Base-by-base conservation (phyloP, 2,329 filamentous ascomycete species). In the Colletotrichum ledebouriae region DNA sequence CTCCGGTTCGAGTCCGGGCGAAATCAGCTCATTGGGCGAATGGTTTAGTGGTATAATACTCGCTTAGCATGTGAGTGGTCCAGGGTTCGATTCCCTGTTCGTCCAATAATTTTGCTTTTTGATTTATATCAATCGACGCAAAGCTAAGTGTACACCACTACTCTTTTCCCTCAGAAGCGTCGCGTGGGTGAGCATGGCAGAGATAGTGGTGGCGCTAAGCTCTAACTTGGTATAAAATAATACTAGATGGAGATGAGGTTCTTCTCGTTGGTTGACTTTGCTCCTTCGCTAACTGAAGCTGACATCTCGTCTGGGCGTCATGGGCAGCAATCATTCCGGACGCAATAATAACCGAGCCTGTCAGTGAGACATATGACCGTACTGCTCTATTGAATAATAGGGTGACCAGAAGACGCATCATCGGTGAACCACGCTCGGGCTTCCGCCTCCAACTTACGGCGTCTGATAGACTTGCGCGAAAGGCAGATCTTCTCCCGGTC, bases 41-140 rank as follows among this genome's bases (percentile, higher is more conserved):
- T 67, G 64, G 64, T 64, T 67, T 67, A 67, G 64, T 67, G 64
- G 64, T 67, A 67, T 67, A 67, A 67, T 67, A 60, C 62, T 60
- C 64, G 64, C 64, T 67, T 67, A 67, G 64, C 64, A 67, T 67
- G 64, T 60, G 64, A 60, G 62, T 63, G 64, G 64, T 67, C 64
- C 64, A 46, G 64, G 64, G 64, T 67, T 67, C 64, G 64, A 67
- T 67, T 67, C 64, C 64, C 64, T 46, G 64, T 63, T 67, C 64
- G 64, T 67, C 64, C 64, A 59, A 42, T 53, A 0, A 13, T 47
- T 65, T 67, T 63, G 53, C 20, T 13, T 20, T 15, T 59, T 20
- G 3, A 22, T 22, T 22, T 4, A 3, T 22, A 22, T 22, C 9
- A 34, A 5, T 15, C 12, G 9, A 29, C 6, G 6, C 7, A 29